A percentile compares a stretch with the other conserved stretches of the same genome.
phyloP scores from a whole-genome alignment of 257 asterid genomes.

The Gynochthodes officinalis region DNA sequence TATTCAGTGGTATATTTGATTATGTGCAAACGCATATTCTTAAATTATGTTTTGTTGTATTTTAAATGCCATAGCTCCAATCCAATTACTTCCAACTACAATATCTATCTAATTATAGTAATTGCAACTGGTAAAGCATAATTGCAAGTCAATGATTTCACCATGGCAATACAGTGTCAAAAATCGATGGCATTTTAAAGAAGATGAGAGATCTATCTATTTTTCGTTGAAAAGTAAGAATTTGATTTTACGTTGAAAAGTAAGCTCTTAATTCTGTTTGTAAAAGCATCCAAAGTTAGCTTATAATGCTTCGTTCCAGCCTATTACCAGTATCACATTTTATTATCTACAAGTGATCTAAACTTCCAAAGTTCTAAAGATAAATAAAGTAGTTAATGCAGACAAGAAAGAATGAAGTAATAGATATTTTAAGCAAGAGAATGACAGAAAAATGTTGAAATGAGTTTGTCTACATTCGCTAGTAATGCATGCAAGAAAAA shows the following conservation, averaged over 20 bases:
- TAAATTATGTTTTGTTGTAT: neutral
- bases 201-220: neutral
- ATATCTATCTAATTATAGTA: neutral
- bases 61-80: neutral
- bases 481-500: neutral
- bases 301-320: constrained; percentile 75
- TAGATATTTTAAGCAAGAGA: neutral
- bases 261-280: constrained; percentile 65
- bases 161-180: neutral
- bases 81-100: neutral
- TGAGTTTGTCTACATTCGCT: neutral
- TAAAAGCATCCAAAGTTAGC: constrained; percentile 54
- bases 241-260: constrained; percentile 60
- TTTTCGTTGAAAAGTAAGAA: neutral
- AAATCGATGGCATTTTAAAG: neutral
- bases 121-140: neutral
- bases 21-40: neutral
- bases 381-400: neutral
- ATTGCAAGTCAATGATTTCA: neutral
- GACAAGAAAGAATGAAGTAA: neutral
- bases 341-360: neutral
- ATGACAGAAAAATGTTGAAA: neutral
- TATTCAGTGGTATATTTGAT: neutral
- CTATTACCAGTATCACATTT: constrained; percentile 39
- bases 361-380: neutral